Base-by-base conservation (phyloP, 345 rosid species). In the Gynandropsis gynandra region DNA sequence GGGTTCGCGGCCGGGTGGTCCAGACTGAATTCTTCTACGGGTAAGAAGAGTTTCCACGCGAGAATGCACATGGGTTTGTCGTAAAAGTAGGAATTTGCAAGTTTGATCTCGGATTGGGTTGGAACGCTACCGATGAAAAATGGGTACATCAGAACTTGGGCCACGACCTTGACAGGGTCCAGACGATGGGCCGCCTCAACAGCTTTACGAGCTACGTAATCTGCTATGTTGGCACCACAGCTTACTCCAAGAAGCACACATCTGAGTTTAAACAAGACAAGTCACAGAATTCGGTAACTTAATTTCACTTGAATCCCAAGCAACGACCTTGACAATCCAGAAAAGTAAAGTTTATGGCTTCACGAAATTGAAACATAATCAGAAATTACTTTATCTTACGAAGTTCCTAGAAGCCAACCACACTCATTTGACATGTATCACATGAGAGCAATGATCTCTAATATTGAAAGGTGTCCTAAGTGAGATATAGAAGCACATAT, bases 1-100 rank as follows among this genome's bases (percentile, higher is more conserved):
- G 98, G 96, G 59, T 87, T 90, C 35, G 96, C 88, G 50, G 89
- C 92, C 20, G 82, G 80, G 53, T 90, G 95, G 65, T 87, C 95
- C 7, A 76, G 69, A 57, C 79, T 76, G 68, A 90, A 84, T 60
- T 83, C 82, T 51, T 80, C 81, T 70, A 78, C 77, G 0, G 92
- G 79, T 16, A 90, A 72, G 75, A 87, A 90, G 45, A 90, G 96
- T 45, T 87, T 80, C 95, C 95, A 90, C 0, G 95, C 83, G 38
- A 90, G 85, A 8, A 68, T 58, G 63, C 89, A 80, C 75, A 71
- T 82, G 13, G 94, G 59, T 62, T 87, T 90, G 71, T 87, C 98
- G n/a, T 76, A 87, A 60, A 90, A 90, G 68, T 87, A 83, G 14
- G 95, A 77, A 58, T 83, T 87, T 46, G 96, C 90, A 58, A 78